These are phyloP conservation scores for Boletus insuetus DNA, from an alignment of 768 basidiomycete species.

Conservation along the genomic window DNA sequence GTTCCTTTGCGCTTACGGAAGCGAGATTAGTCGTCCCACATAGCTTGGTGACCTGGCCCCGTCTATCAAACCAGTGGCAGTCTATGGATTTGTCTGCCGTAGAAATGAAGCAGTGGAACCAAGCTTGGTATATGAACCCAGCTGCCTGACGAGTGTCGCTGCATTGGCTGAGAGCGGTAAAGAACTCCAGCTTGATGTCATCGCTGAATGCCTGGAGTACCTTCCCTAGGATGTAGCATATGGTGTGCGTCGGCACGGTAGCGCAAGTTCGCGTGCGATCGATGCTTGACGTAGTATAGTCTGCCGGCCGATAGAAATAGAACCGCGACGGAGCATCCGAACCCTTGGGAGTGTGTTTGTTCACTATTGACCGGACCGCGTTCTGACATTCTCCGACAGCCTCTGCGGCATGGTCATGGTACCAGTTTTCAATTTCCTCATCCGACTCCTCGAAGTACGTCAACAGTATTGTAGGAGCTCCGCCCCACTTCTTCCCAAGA, in stretches of 20 bases:
- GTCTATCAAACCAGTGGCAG: not conserved
- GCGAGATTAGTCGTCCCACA: not conserved
- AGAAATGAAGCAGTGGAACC: not conserved
- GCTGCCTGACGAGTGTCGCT: not conserved
- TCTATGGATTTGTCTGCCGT: not conserved
- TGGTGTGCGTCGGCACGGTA: not conserved
- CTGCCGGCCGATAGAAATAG: not conserved
- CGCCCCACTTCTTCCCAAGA: not conserved
- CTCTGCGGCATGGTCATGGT: fast-evolving
- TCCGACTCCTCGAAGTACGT: not conserved
- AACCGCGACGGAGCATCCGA: not conserved
- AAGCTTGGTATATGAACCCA: not conserved
- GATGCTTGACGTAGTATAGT: fast-evolving
- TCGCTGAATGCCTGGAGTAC: not conserved
- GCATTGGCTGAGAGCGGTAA: not conserved
- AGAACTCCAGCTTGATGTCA: not conserved
- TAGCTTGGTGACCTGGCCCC: not conserved
- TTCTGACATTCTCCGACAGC: not conserved
- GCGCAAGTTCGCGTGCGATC: fast-evolving
- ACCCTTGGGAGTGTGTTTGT: too few relatives aligned
- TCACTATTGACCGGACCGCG: too few relatives aligned
- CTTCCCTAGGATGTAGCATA: not conserved
- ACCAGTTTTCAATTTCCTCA: fast-evolving
- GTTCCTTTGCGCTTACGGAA: too few relatives aligned
- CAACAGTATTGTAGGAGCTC: not conserved